Evolutionary conservation across 2,329 filamentous ascomycete genomes (phyloP).

Genomic region (Cercospora zeina): DNA sequence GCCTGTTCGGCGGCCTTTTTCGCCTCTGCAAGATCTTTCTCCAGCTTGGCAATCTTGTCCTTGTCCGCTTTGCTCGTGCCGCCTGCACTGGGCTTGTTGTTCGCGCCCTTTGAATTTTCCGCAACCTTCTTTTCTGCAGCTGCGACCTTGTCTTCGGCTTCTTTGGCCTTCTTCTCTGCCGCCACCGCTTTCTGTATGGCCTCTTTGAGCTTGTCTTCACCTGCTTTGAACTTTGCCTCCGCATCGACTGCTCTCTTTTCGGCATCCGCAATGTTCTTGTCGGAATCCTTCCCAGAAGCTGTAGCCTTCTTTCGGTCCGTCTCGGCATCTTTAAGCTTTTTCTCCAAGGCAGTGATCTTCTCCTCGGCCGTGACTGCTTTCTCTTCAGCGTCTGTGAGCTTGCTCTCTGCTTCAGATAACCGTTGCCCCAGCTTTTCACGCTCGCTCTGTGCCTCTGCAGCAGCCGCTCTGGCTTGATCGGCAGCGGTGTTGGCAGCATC

Average conservation of each 20-base stretch:
- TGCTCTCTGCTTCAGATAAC: not conserved
- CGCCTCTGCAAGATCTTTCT: constrained; percentile 23
- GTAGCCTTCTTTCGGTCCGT: constrained; percentile 19
- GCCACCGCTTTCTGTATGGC: constrained; percentile 15
- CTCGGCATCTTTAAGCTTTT: constrained; percentile 20
- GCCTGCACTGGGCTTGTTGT: constrained; percentile 12
- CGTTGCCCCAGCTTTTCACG: constrained; percentile 3
- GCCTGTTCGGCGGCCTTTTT: constrained; percentile 19
- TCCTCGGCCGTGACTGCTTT: constrained; percentile 19
- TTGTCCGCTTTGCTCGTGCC: constrained; percentile 20
- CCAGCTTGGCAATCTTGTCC: constrained; percentile 21
- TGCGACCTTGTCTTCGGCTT: constrained; percentile 23
- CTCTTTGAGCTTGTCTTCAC: constrained; percentile 22
- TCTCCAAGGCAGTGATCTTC: constrained; percentile 15
- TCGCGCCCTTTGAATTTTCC: constrained; percentile 13
- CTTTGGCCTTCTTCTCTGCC: constrained; percentile 16
- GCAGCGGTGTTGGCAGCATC: constrained; percentile 4
- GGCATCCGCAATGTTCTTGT: constrained; percentile 17
- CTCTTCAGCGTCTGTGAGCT: constrained; percentile 16
- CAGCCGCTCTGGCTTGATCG: constrained; percentile 20
- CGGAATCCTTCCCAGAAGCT: constrained; percentile 22
- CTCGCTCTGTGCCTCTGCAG: not conserved
- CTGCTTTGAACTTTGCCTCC: constrained; percentile 11
- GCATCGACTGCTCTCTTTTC: constrained; percentile 10
- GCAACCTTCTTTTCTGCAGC: constrained; percentile 15